phyloP scores from a whole-genome alignment of 352 stramenopile genomes.

The Nothophytophthora sp. region DNA sequence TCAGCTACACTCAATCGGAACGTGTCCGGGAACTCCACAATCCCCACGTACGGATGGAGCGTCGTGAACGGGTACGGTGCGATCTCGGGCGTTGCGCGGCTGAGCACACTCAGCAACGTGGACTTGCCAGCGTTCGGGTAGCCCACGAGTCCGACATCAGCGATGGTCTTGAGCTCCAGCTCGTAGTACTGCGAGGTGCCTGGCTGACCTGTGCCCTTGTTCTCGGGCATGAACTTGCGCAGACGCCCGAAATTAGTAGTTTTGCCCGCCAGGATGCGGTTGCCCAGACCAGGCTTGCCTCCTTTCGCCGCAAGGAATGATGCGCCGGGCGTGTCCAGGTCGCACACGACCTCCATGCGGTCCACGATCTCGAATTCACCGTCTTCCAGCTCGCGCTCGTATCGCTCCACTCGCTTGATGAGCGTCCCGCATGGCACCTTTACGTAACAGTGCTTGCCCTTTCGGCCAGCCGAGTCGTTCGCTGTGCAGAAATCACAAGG shows the following conservation, averaged over 20 bases:
- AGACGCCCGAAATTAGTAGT: slow-evolving; percentile 80
- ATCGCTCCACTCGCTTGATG: slow-evolving; percentile 85
- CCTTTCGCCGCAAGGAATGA: slow-evolving; percentile 76
- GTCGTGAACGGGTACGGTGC: slow-evolving; percentile 98
- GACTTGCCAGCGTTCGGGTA: slow-evolving; percentile 99
- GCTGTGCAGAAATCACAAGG: slow-evolving; percentile 27
- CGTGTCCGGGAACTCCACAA: slow-evolving; percentile 95
- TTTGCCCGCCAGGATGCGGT: slow-evolving; percentile 84
- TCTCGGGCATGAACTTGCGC: slow-evolving; percentile 85
- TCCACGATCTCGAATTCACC: slow-evolving; percentile 86
- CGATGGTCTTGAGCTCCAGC: slow-evolving; percentile 98
- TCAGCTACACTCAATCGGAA: slow-evolving; percentile 91
- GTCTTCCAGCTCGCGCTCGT: slow-evolving; percentile 70
- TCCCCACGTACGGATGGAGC: slow-evolving; percentile 95
- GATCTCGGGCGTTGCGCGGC: slow-evolving; percentile 93
- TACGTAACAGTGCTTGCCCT: slow-evolving; percentile 80
- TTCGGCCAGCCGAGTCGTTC: slow-evolving; percentile 73
- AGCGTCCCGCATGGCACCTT: slow-evolving; percentile 88
- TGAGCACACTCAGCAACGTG: slow-evolving; percentile 94
- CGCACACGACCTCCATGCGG: slow-evolving; percentile 69
- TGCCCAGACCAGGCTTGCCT: slow-evolving; percentile 84
- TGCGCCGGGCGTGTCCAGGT: slow-evolving; percentile 74
- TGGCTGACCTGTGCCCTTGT: slow-evolving; percentile 83
- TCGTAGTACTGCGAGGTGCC: slow-evolving; percentile 95
- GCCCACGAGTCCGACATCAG: slow-evolving; percentile 98